A percentile compares a stretch with the other conserved stretches of the same genome.
Conservation (phyloP, 805 yeast species). For the Ogataea salicorniae region DNA sequence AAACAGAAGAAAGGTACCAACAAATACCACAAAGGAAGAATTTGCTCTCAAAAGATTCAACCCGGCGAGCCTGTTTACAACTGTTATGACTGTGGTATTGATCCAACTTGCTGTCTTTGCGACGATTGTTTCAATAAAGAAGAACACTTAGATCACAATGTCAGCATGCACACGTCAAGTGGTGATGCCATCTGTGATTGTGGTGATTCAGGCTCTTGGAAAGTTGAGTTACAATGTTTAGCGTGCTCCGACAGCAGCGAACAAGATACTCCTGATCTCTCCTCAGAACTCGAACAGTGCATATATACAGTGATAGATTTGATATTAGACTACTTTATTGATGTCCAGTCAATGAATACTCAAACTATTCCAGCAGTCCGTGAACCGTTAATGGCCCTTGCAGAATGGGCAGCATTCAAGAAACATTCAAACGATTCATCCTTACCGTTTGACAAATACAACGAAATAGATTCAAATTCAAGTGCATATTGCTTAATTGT, state of each 20-base stretch:
- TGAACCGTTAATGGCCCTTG: neutral
- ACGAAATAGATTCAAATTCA: conserved; percentile 32
- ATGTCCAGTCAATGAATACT: conserved; percentile 33
- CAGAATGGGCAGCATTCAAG: conserved; percentile 6
- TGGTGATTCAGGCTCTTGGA: conserved; percentile 68
- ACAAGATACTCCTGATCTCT: conserved; percentile 9
- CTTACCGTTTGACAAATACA: conserved; percentile 31
- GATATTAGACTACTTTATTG: conserved; percentile 37
- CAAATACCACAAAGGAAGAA: conserved; percentile 49
- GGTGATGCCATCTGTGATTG: conserved; percentile 68
- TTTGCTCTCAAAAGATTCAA: conserved; percentile 62
- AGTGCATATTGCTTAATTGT: conserved; percentile 44
- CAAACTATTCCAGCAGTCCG: conserved; percentile 19
- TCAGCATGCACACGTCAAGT: conserved; percentile 44
- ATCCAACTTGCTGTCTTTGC: conserved; percentile 75
- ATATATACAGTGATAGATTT: conserved; percentile 27
- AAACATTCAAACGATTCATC: conserved; percentile 28
- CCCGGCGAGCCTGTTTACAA: conserved; percentile 64
- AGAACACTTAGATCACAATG: conserved; percentile 65
- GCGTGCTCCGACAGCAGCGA: conserved; percentile 17
- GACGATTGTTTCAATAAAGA: conserved; percentile 63
- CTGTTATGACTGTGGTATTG: conserved; percentile 72
- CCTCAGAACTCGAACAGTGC: conserved; percentile 14
- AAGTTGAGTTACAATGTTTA: conserved; percentile 43
- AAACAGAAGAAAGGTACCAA: conserved; percentile 14